Evolutionary conservation across 2,329 filamentous ascomycete genomes (phyloP).

Genomic region (Domatiomyces catenatus): DNA sequence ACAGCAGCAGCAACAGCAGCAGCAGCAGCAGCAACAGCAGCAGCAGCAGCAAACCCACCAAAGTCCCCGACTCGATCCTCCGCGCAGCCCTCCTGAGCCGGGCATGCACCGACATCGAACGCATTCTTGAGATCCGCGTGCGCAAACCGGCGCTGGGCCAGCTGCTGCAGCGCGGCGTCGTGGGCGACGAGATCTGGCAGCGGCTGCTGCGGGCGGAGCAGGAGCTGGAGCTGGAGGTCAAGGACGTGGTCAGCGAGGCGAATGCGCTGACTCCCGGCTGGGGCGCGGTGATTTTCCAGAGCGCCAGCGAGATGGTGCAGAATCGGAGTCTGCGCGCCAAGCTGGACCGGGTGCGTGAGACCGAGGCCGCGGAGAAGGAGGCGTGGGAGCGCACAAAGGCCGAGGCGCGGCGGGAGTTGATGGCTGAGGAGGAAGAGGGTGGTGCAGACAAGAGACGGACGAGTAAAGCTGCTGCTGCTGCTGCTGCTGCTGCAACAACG

Average conservation of each 20-base stretch:
- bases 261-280: slow-evolving; percentile 78
- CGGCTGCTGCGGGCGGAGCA: slow-evolving; percentile 83
- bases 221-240: slow-evolving; percentile 91
- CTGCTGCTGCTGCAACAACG: not conserved
- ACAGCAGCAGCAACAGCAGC: slow-evolving; percentile 21
- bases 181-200: slow-evolving; percentile 93
- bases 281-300: slow-evolving; percentile 94
- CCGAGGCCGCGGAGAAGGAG: slow-evolving; percentile 58
- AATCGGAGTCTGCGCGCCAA: slow-evolving; percentile 63
- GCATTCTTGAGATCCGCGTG: slow-evolving; percentile 74
- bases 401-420: slow-evolving; percentile 73
- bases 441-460: not conserved
- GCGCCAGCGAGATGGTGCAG: slow-evolving; percentile 85
- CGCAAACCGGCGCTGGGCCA: slow-evolving; percentile 77
- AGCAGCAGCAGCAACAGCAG: too few relatives aligned
- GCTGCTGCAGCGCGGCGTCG: slow-evolving; percentile 74
- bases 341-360: slow-evolving; percentile 58
- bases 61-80: slow-evolving; percentile 68
- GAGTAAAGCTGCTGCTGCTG: not conserved
- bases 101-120: slow-evolving; percentile 81
- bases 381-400: slow-evolving; percentile 80
- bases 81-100: slow-evolving; percentile 78
- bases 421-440: slow-evolving; percentile 24
- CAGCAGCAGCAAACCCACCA: slow-evolving; percentile 43
- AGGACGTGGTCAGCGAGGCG: slow-evolving; percentile 77